phyloP scores from a whole-genome alignment of 306 rosid species.

The Fragaria nilgerrensis region DNA sequence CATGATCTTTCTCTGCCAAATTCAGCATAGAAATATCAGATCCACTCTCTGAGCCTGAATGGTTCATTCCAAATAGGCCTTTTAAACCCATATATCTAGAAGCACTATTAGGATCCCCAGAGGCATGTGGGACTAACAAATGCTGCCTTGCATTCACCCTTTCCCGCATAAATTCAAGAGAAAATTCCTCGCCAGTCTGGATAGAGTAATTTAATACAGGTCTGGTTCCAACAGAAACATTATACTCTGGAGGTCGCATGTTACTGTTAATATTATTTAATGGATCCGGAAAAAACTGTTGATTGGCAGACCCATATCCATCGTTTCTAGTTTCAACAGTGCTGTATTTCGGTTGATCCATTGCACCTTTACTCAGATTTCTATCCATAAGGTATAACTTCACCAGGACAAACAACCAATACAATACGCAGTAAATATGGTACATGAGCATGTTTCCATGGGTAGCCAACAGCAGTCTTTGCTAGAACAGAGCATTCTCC shows the following conservation, averaged over 20 bases:
- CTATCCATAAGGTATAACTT: constrained; percentile 24
- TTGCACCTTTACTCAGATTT: constrained; percentile 26
- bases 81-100: constrained; percentile 57
- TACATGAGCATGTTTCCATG: constrained; percentile 18
- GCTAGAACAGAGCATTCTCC: constrained; percentile 21
- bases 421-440: constrained; percentile 8
- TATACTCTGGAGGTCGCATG: constrained; percentile 57
- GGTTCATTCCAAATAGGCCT: constrained; percentile 48
- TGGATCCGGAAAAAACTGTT: constrained; percentile 45
- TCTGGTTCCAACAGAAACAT: constrained; percentile 46
- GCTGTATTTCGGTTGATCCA: constrained; percentile 43
- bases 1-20: constrained; percentile 44
- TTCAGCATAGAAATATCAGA: constrained; percentile 46
- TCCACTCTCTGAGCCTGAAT: constrained; percentile 64
- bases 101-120: constrained; percentile 52
- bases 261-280: constrained; percentile 42
- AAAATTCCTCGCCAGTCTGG: constrained; percentile 87
- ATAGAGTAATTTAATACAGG: constrained; percentile 81
- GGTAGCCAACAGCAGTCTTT: constrained; percentile 11
- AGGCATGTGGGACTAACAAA: constrained; percentile 44
- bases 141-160: constrained; percentile 66
- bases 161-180: constrained; percentile 92
- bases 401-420: constrained; percentile 22
- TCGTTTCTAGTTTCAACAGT: constrained; percentile 54
- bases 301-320: constrained; percentile 46